Base-by-base conservation (phyloP, 495 filamentous ascomycete genomes). In the Lepraria neglecta region DNA sequence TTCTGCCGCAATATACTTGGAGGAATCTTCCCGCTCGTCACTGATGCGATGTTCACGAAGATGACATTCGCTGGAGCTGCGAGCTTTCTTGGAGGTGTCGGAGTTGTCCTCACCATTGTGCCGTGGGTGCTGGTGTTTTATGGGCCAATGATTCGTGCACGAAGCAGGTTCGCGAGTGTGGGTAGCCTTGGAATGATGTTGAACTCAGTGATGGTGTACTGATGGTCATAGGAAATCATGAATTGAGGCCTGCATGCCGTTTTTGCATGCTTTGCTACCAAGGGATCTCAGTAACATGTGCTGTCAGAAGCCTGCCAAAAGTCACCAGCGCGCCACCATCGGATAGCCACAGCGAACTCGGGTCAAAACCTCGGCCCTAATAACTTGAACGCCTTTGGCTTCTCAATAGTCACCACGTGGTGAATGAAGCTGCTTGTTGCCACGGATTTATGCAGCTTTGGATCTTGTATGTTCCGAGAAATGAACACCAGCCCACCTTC, bases 111-210 rank as follows among this genome's bases (percentile, higher is more conserved):
- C 57, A 91, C 87, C 9, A 68, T 87, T 15, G 91, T 96, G 35
- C 92, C 92, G 0, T 96, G 90, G 89, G 82, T 90, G 7, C 72
- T 97, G 66, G 83, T 91, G 3, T 82, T 92, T 35, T 95, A 82
- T 68, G 92, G 92, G 3, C 83, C 86, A 24, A 81, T 68, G 73
- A 95, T 97, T 62, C 77, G 92, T 57, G 85, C 82, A 14, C 82
- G 85, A 69, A 91, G 88, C 67, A 85, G 85, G 64, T 85, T 96
- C 77, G 91, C 91, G 2, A 81, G 75, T 54, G 64, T 67, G 47
- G 40, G 65, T 55, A 35, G 5, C 12, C 19, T 35, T 24, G 4
- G 6, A 27, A 44, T 21, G 5, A 15, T 14, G 1, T 3, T 6
- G 3, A 19, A 6, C 0, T 7, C 0, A 27, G 48, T n/a, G 12